Base-by-base conservation (phyloP, 257 asterid species). In the Rubia yunnanensis region DNA sequence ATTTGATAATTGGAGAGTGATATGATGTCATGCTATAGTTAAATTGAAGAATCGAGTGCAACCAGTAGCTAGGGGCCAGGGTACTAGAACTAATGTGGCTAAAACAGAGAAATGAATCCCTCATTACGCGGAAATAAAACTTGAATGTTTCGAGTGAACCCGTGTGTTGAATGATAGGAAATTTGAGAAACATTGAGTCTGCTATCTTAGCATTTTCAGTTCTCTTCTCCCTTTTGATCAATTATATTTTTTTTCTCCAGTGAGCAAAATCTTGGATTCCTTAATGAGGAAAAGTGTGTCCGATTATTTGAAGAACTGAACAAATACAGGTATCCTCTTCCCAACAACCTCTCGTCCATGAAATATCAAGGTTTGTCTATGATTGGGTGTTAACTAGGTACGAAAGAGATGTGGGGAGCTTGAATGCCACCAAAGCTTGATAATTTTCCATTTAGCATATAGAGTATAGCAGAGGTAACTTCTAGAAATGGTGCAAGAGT, bases 281-380 rank as follows among this genome's bases (percentile, higher is more conserved):
- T 92, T 61, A 52, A 87, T 82, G 88, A 84, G 78, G 88, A 86
- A 46, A 96, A 92, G 74, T 92, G 97, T 77, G 82, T 81, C 73
- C 87, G 50, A 38, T 83, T 92, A 69, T 87, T 92, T 70, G 96
- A 87, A 74, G 99, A 92, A 76, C 85, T 92, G 75, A 89, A 92
- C 85, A 92, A 84, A 41, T 92, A 92, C 92, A 86, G 99, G 99
- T 92, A 74, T 49, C 35, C 48, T 71, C 60, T 63, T 38, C 64
- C 70, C 8, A 39, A 46, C 68, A 7, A 18, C 18, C 36, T 58
- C 63, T 35, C 59, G 23, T 35, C 17, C 59, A 65, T 60, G 41
- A 55, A 20, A 52, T 74, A 54, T 66, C 20, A 55, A 18, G n/a
- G 46, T 32, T 35, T n/a, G n/a, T 20, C 52, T 61, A 41, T 30